Percentiles rank a stretch among this genome's conserved stretches.
phyloP scores from a whole-genome alignment of 2,329 filamentous ascomycete species.

The Diplodia corticola region DNA sequence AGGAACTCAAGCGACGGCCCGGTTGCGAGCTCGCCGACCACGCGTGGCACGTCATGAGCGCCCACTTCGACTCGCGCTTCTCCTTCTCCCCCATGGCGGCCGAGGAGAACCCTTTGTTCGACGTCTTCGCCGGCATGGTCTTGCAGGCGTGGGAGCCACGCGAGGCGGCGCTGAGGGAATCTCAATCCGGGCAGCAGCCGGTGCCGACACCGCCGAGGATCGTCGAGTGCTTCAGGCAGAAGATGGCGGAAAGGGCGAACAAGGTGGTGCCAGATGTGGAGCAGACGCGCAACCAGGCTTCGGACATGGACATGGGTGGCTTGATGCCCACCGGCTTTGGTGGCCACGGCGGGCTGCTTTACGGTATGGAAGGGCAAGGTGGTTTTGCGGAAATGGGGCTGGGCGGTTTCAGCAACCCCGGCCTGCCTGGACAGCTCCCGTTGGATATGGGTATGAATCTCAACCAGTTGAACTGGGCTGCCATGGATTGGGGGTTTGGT shows the following conservation, averaged over 20 bases:
- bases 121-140: background rate
- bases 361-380: background rate
- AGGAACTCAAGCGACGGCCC: constrained; percentile 46
- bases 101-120: background rate
- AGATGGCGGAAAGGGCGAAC: background rate
- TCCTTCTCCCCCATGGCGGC: background rate
- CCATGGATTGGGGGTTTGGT: background rate
- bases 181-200: background rate
- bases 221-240: background rate
- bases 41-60: background rate
- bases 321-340: background rate
- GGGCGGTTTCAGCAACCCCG: background rate
- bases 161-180: background rate
- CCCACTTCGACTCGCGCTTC: background rate
- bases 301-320: background rate
- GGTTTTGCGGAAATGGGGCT: background rate
- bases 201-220: background rate
- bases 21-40: background rate
- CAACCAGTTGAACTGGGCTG: background rate
- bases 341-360: background rate
- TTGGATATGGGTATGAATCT: background rate
- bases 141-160: background rate
- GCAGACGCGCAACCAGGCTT: background rate
- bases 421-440: background rate
- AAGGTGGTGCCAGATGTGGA: background rate